Percentiles rank a stretch among this genome's conserved stretches.
Conservation (phyloP, 106 monocot genomes). For the Xerophyta viscosa region DNA sequence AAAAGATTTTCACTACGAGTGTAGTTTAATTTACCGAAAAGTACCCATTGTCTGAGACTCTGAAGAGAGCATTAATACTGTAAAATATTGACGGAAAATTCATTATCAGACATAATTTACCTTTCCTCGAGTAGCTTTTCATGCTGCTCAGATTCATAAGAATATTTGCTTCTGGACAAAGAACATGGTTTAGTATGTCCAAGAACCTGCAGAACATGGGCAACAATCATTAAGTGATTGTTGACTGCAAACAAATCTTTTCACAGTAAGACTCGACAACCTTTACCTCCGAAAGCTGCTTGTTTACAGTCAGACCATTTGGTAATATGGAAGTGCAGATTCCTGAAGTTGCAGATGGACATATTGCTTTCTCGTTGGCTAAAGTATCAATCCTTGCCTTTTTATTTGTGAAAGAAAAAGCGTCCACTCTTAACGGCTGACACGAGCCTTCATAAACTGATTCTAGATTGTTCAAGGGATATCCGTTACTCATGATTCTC, state of each 20-base stretch:
- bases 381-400: conserved; percentile 6
- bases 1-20: too few species aligned
- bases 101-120: conserved; percentile 11
- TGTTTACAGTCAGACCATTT: conserved; percentile 4
- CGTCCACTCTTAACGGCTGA: conserved; percentile 41
- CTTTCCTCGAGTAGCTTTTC: conserved; percentile 18
- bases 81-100: too few species aligned
- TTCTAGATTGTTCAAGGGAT: conserved; percentile 13
- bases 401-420: conserved; percentile 10
- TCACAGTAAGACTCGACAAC: too few species aligned
- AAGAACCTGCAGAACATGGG: conserved; percentile 19
- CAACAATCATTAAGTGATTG: neutral
- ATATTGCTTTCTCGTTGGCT: conserved; percentile 12
- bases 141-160: conserved; percentile 11
- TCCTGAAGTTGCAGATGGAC: neutral
- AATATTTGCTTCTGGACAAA: conserved; percentile 4
- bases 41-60: too few species aligned
- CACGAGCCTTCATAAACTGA: conserved; percentile 25
- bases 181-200: conserved; percentile 3
- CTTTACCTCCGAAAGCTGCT: neutral
- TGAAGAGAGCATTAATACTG: too few species aligned
- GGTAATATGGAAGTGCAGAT: neutral
- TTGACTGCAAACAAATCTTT: neutral
- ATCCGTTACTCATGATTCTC: conserved; percentile 5
- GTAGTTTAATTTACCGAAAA: too few species aligned